Evolutionary conservation across 2,329 filamentous ascomycete genomes (phyloP).

Genomic region (Cercospora zeina): DNA sequence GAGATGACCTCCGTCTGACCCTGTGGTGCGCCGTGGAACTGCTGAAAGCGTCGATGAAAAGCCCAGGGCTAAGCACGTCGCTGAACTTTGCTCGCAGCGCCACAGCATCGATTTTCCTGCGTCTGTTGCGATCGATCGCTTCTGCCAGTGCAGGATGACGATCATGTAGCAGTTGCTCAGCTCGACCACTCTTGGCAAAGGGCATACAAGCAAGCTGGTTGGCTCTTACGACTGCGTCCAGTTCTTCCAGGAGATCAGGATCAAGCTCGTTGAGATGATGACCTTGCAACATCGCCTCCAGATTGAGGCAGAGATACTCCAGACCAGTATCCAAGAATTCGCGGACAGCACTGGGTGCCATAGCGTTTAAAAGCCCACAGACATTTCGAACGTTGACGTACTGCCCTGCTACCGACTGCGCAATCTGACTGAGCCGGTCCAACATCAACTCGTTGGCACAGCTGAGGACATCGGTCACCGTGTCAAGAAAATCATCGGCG

Average conservation of each 20-base stretch:
- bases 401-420: conserved; percentile 77
- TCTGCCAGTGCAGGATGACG: conserved; percentile 62
- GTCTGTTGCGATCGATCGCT: conserved; percentile 67
- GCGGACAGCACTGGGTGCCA: conserved; percentile 77
- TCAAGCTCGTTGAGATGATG: conserved; percentile 81
- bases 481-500: conserved; percentile 80
- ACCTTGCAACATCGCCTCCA: conserved; percentile 91
- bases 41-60: conserved; percentile 62
- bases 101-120: conserved; percentile 73
- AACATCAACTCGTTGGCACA: conserved; percentile 95
- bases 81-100: conserved; percentile 63
- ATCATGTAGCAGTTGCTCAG: conserved; percentile 66
- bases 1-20: conserved; percentile 44
- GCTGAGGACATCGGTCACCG: conserved; percentile 87
- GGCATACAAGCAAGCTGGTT: conserved; percentile 80
- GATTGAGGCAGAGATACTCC: conserved; percentile 87
- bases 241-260: conserved; percentile 73
- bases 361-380: conserved; percentile 78
- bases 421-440: conserved; percentile 83
- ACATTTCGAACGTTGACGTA: conserved; percentile 87
- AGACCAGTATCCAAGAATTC: conserved; percentile 86
- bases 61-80: conserved; percentile 61
- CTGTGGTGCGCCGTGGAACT: conserved; percentile 52
- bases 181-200: conserved; percentile 72
- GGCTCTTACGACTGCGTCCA: conserved; percentile 75